Percentiles rank a stretch among this genome's conserved stretches.
phyloP scores from a whole-genome alignment of 352 stramenopile genomes.

The Phytopythium montanum region DNA sequence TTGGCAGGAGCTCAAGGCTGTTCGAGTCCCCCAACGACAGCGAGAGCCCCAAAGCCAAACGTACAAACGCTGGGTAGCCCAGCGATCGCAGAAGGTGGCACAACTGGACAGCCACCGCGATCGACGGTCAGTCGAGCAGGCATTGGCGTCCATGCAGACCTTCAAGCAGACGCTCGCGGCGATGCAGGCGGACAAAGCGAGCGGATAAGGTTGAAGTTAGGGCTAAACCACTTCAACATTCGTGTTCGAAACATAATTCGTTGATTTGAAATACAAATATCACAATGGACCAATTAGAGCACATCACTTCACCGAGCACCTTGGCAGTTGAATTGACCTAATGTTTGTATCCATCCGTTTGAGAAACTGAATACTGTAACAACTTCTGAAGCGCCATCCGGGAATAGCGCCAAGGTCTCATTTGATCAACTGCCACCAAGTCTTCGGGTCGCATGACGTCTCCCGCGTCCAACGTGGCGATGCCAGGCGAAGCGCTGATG shows the following conservation, averaged over 20 bases:
- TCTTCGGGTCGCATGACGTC: no score
- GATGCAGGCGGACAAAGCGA: background rate
- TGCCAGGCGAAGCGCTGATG: background rate
- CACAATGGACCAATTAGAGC: background rate
- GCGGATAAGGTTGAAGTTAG: background rate
- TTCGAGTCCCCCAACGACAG: constrained; percentile 18
- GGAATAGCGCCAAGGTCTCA: no score
- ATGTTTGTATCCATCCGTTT: no score
- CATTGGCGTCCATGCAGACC: background rate
- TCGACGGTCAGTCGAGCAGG: background rate
- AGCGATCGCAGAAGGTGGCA: background rate
- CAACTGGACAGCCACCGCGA: background rate
- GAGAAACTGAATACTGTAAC: no score
- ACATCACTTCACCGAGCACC: no score
- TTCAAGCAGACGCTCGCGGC: background rate
- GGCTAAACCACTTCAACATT: background rate
- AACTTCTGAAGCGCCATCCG: no score
- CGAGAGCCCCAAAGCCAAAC: constrained; percentile 5
- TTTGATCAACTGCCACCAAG: no score
- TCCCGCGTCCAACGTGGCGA: background rate
- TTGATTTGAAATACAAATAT: background rate
- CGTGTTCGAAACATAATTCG: background rate
- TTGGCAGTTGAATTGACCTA: no score
- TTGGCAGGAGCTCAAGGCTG: constrained; percentile 5
- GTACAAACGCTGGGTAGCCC: background rate